Evolutionary conservation across 176 grass and related monocot species (phyloP), one percentile per base, ranked within the genome.

Genomic region (Juncus effusus): DNA sequence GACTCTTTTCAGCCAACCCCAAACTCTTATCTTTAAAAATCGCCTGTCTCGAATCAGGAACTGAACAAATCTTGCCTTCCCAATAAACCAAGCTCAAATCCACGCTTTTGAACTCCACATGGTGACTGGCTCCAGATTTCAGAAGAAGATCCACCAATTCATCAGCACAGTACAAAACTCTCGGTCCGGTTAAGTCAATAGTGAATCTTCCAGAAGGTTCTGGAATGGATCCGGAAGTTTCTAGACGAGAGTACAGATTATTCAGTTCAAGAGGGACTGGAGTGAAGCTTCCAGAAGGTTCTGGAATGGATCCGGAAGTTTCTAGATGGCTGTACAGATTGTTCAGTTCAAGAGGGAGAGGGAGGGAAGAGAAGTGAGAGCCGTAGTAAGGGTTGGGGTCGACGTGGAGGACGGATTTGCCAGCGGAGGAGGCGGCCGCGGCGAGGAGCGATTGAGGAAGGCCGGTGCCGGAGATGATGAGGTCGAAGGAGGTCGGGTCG

Each of bases 41-140:
- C 68, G 80, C 80, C 52, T 78, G 66, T 64, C 79, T 88, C 5
- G 85, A 89, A 70, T 92, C 88, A 15, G 93, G 93, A 54, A 97
- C 93, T 1, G 77, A 67, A 80, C 84, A 92, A 50, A 97, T 72
- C 7, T 60, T 64, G 3, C 80, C 88, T 9, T 86, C 85, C 93
- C 88, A 92, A 63, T 89, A 97, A 40, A 97, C 76, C 13, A 92
- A 83, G 60, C 50, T 86, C 13, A 79, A 77, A 51, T 81, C 87
- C 0, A 92, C 78, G 72, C 88, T 92, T 78, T 97, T 97, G 78
- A 97, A 97, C 55, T 89, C 88, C 61, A 92, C 85, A 77, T 92
- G 94, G 80, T 89, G 78, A 72, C 61, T 89, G 0, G 82, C 88
- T 16, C 88, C 85, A 2, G 94, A 92, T 51, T 85, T 59, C 10